Evolutionary conservation across 116 monocot species (phyloP).

Genomic region (Zostera marina): DNA sequence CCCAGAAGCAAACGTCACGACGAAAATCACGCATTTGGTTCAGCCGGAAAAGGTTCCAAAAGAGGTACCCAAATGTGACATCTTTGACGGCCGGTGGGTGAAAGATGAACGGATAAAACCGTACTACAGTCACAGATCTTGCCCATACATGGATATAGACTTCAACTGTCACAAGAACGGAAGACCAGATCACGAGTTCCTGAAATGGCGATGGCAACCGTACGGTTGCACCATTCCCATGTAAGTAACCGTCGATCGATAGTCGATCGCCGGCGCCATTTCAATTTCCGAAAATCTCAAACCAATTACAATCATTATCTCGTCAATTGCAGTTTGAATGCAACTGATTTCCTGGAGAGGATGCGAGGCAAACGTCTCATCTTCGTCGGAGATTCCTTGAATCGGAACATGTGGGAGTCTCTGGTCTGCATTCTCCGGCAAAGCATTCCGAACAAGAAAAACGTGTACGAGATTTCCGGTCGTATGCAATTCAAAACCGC

Average conservation of each 20-base stretch:
- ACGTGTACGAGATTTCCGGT: slow-evolving; percentile 58
- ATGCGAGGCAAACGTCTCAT: slow-evolving; percentile 58
- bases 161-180: slow-evolving; percentile 72
- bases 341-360: slow-evolving; percentile 62
- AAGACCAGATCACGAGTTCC: slow-evolving; percentile 52
- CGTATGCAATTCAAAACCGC: slow-evolving; percentile 43
- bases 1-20: background rate
- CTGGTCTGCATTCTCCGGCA: slow-evolving; percentile 65
- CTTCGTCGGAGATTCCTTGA: slow-evolving; percentile 84
- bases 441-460: slow-evolving; percentile 32
- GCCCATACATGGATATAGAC: slow-evolving; percentile 47
- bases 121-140: slow-evolving; percentile 47
- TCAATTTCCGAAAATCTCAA: too few species aligned
- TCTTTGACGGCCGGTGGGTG: slow-evolving; percentile 67
- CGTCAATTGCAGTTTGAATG: slow-evolving; percentile 69
- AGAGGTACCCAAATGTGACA: slow-evolving; percentile 23
- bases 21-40: background rate
- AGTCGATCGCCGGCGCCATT: background rate
- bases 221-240: slow-evolving; percentile 55
- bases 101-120: slow-evolving; percentile 28
- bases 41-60: background rate
- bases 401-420: slow-evolving; percentile 91
- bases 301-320: too few species aligned
- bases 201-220: slow-evolving; percentile 89
- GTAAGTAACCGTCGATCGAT: slow-evolving; percentile 8